Conservation (phyloP, 2,329 filamentous ascomycete species). For the Laburnicola sp. region DNA sequence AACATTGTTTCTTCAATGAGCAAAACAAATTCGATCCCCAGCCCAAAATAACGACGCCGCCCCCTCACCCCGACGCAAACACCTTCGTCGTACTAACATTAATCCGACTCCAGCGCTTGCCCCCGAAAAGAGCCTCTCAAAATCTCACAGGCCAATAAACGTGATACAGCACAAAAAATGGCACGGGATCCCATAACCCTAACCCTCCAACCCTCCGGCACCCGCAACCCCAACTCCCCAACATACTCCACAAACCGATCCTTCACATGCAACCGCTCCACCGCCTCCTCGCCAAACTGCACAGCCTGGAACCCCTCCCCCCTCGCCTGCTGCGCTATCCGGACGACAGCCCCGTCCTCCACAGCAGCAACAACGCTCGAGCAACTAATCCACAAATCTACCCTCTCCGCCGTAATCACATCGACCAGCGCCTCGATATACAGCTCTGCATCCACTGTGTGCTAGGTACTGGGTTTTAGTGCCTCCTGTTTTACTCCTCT, state of each 20-base stretch:
- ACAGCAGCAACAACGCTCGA: conserved; percentile 68
- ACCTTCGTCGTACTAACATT: conserved; percentile 70
- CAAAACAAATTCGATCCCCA: neutral
- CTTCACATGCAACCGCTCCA: conserved; percentile 65
- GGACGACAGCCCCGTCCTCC: conserved; percentile 67
- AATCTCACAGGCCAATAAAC: conserved; percentile 60
- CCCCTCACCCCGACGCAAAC: conserved; percentile 42
- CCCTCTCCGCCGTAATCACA: conserved; percentile 62
- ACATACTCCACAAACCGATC: conserved; percentile 66
- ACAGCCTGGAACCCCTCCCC: conserved; percentile 63
- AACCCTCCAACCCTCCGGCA: conserved; percentile 55
- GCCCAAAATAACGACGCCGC: too few species aligned
- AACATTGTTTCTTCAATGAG: too few species aligned
- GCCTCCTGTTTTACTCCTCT: too few species aligned
- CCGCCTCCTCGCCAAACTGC: conserved; percentile 63
- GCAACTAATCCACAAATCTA: conserved; percentile 74
- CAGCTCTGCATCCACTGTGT: conserved; percentile 37
- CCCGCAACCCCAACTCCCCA: conserved; percentile 46
- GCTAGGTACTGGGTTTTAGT: too few species aligned
- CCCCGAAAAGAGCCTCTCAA: conserved; percentile 47
- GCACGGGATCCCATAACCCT: conserved; percentile 54
- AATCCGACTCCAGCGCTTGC: conserved; percentile 63
- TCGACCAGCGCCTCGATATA: conserved; percentile 63
- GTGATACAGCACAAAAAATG: conserved; percentile 57
- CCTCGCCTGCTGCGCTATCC: conserved; percentile 29